phyloP scores from a whole-genome alignment of 805 yeast genomes.

The Suhomyces tanzawaensis region DNA sequence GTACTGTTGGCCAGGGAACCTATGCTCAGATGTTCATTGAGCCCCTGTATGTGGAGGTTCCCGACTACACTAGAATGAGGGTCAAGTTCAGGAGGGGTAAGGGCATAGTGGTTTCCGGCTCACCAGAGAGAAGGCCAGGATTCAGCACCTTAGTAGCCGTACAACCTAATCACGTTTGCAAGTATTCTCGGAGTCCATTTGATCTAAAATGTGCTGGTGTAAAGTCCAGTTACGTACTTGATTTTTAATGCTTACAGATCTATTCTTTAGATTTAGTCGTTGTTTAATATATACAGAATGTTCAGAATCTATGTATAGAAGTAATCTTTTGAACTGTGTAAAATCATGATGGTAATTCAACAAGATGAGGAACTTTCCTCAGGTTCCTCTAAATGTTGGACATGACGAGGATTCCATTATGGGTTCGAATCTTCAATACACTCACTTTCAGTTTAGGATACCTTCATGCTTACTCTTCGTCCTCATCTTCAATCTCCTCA shows the following conservation, averaged over 20 bases:
- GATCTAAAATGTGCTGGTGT: conserved; percentile 6
- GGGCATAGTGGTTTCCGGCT: not conserved
- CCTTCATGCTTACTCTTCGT: conserved; percentile 33
- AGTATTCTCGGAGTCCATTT: not conserved
- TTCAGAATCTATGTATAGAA: no score
- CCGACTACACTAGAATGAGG: conserved; percentile 1
- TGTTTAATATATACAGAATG: no score
- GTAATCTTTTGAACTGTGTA: no score
- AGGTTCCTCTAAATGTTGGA: no score
- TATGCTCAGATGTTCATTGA: conserved; percentile 10
- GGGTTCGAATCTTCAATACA: no score
- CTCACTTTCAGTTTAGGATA: no score
- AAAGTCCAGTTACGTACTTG: not conserved
- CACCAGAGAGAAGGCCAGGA: not conserved
- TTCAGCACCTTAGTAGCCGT: conserved; percentile 1
- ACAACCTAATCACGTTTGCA: conserved; percentile 9
- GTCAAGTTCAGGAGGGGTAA: not conserved
- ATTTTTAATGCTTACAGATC: not conserved
- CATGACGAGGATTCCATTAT: no score
- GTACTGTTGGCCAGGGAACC: conserved; percentile 1
- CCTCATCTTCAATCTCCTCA: conserved; percentile 43
- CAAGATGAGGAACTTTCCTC: no score
- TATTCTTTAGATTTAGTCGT: not conserved
- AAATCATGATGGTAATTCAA: no score
- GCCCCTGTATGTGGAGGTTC: conserved; percentile 8